Percentiles rank a stretch among this genome's conserved stretches.
Evolutionary conservation across 805 yeast species (phyloP).

Genomic region (Saturnispora dispora): DNA sequence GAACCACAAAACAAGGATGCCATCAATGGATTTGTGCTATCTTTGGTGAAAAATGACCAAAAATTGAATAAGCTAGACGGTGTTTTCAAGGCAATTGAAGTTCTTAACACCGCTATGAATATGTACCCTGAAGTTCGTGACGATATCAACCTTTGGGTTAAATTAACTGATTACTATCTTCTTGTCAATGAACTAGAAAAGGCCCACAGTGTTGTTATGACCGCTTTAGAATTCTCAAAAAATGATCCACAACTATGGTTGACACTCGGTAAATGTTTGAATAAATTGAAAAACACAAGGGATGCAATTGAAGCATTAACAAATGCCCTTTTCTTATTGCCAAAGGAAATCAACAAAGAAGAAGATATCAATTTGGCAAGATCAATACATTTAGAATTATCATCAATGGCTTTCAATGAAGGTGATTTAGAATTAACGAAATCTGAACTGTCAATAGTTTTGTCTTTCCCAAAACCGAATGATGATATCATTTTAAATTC

Average conservation of each 20-base stretch:
- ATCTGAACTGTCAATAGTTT: constrained; percentile 40
- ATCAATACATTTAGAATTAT: constrained; percentile 46
- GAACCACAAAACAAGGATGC: constrained; percentile 34
- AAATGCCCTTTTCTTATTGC: constrained; percentile 35
- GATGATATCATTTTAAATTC: constrained; percentile 1
- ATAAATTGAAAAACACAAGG: constrained; percentile 33
- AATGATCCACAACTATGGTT: constrained; percentile 38
- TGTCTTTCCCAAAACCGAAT: constrained; percentile 39
- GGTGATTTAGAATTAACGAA: constrained; percentile 42
- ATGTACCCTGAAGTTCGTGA: constrained; percentile 31
- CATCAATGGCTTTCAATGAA: constrained; percentile 44
- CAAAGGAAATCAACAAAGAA: constrained; percentile 25
- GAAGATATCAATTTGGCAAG: constrained; percentile 39
- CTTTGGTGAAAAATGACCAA: constrained; percentile 13
- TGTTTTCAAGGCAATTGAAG: constrained; percentile 29
- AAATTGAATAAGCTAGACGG: not conserved
- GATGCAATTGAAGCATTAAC: constrained; percentile 42
- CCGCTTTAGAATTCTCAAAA: constrained; percentile 17
- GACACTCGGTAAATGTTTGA: constrained; percentile 40
- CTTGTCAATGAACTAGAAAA: constrained; percentile 39
- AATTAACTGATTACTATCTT: constrained; percentile 44
- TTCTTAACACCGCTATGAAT: constrained; percentile 32
- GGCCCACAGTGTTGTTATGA: constrained; percentile 32
- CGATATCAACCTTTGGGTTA: constrained; percentile 36
- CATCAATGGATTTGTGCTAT: constrained; percentile 34